Evolutionary conservation across 1,139 yeast species (phyloP).

Genomic region (Wickerhamomyces sp.): DNA sequence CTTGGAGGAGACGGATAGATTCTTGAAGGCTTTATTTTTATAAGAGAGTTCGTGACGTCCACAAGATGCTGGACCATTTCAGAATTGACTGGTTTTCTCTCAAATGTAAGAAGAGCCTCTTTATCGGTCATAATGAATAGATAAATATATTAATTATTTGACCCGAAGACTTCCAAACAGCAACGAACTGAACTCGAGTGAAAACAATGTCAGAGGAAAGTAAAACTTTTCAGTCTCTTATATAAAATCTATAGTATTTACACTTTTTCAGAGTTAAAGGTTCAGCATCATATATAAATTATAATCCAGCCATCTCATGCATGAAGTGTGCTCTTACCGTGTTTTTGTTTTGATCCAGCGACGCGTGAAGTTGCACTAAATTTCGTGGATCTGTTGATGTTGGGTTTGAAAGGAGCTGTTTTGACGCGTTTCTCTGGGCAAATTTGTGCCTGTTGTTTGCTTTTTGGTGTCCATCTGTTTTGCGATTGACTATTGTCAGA

Average conservation of each 20-base stretch:
- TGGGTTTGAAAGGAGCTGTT: neutral
- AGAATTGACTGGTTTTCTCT: conserved; percentile 69
- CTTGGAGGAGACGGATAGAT: conserved; percentile 42
- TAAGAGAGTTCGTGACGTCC: conserved; percentile 74
- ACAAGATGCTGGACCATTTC: conserved; percentile 83
- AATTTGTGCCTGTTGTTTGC: no score
- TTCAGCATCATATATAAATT: no score
- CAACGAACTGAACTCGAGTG: no score
- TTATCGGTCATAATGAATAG: conserved; percentile 40
- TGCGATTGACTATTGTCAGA: no score
- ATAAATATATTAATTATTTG: neutral
- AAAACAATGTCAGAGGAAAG: no score
- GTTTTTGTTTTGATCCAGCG: neutral
- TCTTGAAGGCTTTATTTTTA: conserved; percentile 43
- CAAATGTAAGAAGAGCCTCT: conserved; percentile 67
- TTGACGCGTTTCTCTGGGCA: neutral
- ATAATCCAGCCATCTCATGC: conserved; percentile 1
- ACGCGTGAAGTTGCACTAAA: neutral
- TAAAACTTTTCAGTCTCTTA: no score
- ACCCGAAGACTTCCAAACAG: neutral
- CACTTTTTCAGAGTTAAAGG: no score
- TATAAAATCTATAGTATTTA: no score
- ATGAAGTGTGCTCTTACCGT: neutral
- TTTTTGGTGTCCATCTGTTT: neutral
- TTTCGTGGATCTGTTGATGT: no score